Percentiles rank a stretch among this genome's conserved stretches.
Conservation (phyloP, 805 yeast species). For the Candida oleophila region DNA sequence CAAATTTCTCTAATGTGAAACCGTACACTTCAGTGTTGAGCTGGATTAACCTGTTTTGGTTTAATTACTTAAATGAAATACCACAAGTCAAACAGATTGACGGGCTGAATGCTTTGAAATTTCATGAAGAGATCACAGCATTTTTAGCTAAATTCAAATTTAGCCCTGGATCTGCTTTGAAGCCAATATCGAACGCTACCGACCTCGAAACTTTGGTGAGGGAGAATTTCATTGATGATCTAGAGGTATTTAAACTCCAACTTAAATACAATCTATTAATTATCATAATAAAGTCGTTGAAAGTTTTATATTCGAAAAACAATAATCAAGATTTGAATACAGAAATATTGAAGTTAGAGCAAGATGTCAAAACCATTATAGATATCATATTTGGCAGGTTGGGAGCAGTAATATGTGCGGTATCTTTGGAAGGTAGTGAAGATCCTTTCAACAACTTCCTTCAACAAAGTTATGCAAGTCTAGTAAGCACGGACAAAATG, state of each 20-base stretch:
- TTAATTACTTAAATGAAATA: constrained; percentile 16
- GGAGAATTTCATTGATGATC: constrained; percentile 18
- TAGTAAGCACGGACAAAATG: constrained; percentile 7
- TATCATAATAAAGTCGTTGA: constrained; percentile 17
- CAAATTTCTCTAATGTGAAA: constrained; percentile 4
- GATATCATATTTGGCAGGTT: background rate
- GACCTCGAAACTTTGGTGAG: constrained; percentile 3
- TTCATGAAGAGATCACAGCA: constrained; percentile 12
- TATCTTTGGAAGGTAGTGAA: background rate
- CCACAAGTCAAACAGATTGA: constrained; percentile 18
- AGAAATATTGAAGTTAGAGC: background rate
- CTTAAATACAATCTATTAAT: constrained; percentile 20
- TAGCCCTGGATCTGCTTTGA: background rate
- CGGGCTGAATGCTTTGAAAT: constrained; percentile 8
- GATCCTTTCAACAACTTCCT: background rate
- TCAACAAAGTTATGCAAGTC: background rate
- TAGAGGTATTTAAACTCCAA: constrained; percentile 19
- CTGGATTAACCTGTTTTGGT: constrained; percentile 20
- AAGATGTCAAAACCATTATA: background rate
- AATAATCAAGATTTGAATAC: background rate
- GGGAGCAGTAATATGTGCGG: background rate
- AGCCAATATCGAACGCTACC: background rate
- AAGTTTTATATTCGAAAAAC: constrained; percentile 4
- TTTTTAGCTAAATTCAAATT: constrained; percentile 13
- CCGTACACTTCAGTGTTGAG: constrained; percentile 4